A percentile compares a stretch with the other conserved stretches of the same genome.
These are phyloP conservation scores for Botryotinia narcissicola DNA, from an alignment of 2,329 filamentous ascomycete genomes.

Conservation along the genomic window DNA sequence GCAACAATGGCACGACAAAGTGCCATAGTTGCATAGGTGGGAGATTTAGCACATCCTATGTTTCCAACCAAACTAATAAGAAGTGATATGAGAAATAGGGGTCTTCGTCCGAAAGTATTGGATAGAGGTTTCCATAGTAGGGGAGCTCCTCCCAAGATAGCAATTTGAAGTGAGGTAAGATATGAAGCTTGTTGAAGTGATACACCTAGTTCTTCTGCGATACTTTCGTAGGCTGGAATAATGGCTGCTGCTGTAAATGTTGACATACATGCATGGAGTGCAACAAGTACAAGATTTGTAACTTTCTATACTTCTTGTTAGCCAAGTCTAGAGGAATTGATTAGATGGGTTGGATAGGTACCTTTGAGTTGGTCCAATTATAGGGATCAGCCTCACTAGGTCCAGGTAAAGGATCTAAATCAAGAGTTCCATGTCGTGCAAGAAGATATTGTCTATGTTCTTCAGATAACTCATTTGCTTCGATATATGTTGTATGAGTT, in stretches of 20 bases:
- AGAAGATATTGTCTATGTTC: constrained; percentile 23
- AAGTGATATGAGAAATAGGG: constrained; percentile 49
- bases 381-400: constrained; percentile 47
- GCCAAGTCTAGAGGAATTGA: background rate
- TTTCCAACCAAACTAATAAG: constrained; percentile 48
- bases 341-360: constrained; percentile 23
- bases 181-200: constrained; percentile 47
- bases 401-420: constrained; percentile 23
- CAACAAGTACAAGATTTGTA: constrained; percentile 48
- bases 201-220: constrained; percentile 46
- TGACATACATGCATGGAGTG: constrained; percentile 51
- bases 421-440: constrained; percentile 21
- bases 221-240: constrained; percentile 49
- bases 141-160: constrained; percentile 50
- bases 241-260: constrained; percentile 51
- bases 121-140: constrained; percentile 53
- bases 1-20: constrained; percentile 48
- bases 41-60: constrained; percentile 50
- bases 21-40: constrained; percentile 47
- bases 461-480: constrained; percentile 8
- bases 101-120: constrained; percentile 49
- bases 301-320: constrained; percentile 42
- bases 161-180: constrained; percentile 51
- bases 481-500: constrained; percentile 12
- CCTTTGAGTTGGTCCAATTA: constrained; percentile 53